phyloP scores from a whole-genome alignment of 495 filamentous ascomycete genomes.

The Xylaria grammica region DNA sequence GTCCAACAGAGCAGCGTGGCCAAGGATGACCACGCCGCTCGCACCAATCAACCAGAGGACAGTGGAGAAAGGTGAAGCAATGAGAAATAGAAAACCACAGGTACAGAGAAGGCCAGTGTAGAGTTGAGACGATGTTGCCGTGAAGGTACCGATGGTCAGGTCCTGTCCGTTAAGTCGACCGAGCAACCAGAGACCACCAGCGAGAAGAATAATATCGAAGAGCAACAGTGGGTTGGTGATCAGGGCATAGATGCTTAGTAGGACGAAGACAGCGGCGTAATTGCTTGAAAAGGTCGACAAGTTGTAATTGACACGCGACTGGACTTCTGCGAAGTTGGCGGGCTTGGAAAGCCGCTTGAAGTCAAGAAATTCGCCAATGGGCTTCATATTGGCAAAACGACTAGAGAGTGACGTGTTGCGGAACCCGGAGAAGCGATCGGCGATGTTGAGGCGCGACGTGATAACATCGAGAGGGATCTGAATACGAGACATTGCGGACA shows the following conservation, averaged over 20 bases:
- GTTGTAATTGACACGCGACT: slow-evolving; percentile 97
- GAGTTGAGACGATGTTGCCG: slow-evolving; percentile 88
- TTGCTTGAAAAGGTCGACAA: slow-evolving; percentile 97
- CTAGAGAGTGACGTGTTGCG: slow-evolving; percentile 74
- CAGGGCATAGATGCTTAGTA: slow-evolving; percentile 94
- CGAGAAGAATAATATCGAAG: slow-evolving; percentile 88
- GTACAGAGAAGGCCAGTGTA: slow-evolving; percentile 87
- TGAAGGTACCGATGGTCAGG: slow-evolving; percentile 79
- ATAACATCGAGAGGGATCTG: slow-evolving; percentile 89
- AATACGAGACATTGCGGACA: slow-evolving; percentile 76
- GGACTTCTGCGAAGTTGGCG: slow-evolving; percentile 84
- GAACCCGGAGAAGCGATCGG: slow-evolving; percentile 73
- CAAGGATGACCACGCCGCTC: slow-evolving; percentile 85
- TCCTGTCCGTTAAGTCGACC: slow-evolving; percentile 85
- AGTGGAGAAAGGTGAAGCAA: slow-evolving; percentile 78
- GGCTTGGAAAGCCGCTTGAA: slow-evolving; percentile 95
- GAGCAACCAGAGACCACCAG: slow-evolving; percentile 86
- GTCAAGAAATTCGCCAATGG: slow-evolving; percentile 92
- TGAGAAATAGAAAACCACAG: slow-evolving; percentile 80
- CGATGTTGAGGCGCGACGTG: slow-evolving; percentile 86
- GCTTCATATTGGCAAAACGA: slow-evolving; percentile 91
- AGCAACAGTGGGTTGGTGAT: slow-evolving; percentile 82
- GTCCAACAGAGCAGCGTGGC: slow-evolving; percentile 95
- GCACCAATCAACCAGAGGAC: slow-evolving; percentile 95
- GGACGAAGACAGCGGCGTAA: slow-evolving; percentile 89